Base-by-base conservation (phyloP, 2,329 filamentous ascomycete species). In the Boeremia exigua region DNA sequence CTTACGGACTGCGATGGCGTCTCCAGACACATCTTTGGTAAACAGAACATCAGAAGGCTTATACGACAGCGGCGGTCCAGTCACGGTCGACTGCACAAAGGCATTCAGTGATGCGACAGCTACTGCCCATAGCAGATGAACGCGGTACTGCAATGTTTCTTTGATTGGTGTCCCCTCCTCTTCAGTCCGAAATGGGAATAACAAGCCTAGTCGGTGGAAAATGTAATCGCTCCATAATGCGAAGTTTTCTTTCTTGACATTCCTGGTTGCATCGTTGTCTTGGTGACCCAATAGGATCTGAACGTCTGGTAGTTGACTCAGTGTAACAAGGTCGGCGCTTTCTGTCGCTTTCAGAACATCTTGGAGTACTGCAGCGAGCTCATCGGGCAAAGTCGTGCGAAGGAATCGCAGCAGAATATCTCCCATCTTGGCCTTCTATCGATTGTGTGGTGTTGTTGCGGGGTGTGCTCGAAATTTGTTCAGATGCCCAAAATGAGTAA, bases 71-170 rank as follows among this genome's bases (percentile, higher is more conserved):
- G 92, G 88, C 1, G 93, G 93, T 0, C 93, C 93, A 3, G 93
- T 96, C 49, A 96, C 90, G 71, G 92, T 96, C 1, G 87, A 86
- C 73, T 97, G 93, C 14, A 96, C 76, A 71, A 96, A 97, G 10
- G 88, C 85, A 68, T 91, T 84, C 10, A 96, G 81, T 1, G 88
- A 85, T 1, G 89, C 87, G 43, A 91, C 78, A 9, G 86, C 90
- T 30, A 89, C 78, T 39, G 85, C 78, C 49, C 86, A 78, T 40
- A 78, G 72, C 2, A 79, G 60, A 51, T 77, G 67, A 53, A 78
- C 77, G 17, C 68, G 74, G 55, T 79, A 78, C n/a, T 69, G 66
- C 27, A 71, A 59, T 14, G 70, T 74, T 55, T 77, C 71, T 44
- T 61, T 54, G 15, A 67, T 53, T 1, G 65, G 59, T 11, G 58